Percentiles rank a stretch among this genome's conserved stretches.
Evolutionary conservation across 345 rosid genomes (phyloP).

Genomic region (Excoecaria cochinchinensis): DNA sequence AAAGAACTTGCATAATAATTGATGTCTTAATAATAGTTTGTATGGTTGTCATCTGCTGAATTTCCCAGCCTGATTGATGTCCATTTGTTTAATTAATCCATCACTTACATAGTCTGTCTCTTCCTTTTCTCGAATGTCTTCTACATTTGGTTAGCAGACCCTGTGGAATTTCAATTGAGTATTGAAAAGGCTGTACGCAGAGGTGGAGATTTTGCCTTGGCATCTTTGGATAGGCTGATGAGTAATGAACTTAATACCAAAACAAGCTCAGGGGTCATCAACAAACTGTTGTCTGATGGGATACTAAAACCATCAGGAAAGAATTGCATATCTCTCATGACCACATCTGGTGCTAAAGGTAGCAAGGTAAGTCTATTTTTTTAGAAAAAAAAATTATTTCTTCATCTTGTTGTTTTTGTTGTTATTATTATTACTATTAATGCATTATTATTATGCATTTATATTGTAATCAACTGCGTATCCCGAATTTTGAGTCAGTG

Average conservation of each 20-base stretch:
- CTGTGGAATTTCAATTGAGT: conserved; percentile 52
- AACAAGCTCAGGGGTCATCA: conserved; percentile 66
- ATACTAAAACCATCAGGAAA: conserved; percentile 72
- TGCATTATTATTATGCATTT: no score
- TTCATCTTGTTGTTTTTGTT: no score
- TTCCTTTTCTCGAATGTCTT: not conserved
- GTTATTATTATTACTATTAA: no score
- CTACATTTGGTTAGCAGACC: conserved; percentile 47
- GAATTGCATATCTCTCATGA: conserved; percentile 94
- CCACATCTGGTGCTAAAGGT: conserved; percentile 98
- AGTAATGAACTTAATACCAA: conserved; percentile 65
- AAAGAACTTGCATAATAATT: not conserved
- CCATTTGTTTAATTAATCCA: not conserved
- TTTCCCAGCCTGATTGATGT: not conserved
- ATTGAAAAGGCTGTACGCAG: conserved; percentile 69
- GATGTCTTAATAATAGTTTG: not conserved
- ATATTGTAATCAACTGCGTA: no score
- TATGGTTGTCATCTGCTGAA: not conserved
- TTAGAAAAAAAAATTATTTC: no score
- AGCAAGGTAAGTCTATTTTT: conserved; percentile 59
- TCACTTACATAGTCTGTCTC: not conserved
- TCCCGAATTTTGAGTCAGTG: no score
- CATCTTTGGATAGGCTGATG: conserved; percentile 74
- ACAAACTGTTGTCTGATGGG: conserved; percentile 76
- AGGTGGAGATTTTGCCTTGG: conserved; percentile 77